Conservation (phyloP, 345 rosid genomes). For the Eucalyptus fibrosa region DNA sequence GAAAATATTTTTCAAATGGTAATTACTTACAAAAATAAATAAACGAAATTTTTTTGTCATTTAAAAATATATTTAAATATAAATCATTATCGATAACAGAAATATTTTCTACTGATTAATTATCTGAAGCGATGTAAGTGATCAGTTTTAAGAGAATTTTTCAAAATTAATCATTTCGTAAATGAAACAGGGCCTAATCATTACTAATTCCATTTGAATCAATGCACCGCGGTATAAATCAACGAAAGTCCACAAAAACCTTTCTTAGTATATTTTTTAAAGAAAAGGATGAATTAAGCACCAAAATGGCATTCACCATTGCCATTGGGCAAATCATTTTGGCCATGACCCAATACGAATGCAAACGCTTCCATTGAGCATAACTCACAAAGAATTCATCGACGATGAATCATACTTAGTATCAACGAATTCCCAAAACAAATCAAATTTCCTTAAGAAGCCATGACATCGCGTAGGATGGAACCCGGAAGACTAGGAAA, state of each 20-base stretch:
- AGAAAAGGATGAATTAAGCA: too few relatives aligned
- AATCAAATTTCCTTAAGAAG: neutral
- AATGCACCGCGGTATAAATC: neutral
- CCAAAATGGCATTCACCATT: neutral
- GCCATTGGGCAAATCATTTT: neutral
- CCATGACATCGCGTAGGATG: fast-evolving
- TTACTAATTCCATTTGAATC: neutral
- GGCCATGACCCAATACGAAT: neutral
- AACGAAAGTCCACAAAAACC: neutral
- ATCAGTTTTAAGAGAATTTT: fast-evolving
- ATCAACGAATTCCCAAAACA: neutral
- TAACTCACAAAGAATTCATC: neutral
- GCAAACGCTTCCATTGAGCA: neutral
- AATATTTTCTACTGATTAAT: neutral
- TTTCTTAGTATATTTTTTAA: neutral
- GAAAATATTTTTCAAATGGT: fast-evolving
- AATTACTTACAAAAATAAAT: neutral
- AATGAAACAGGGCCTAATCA: neutral
- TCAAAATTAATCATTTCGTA: neutral
- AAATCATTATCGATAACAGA: fast-evolving
- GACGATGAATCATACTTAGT: fast-evolving
- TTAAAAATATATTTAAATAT: neutral
- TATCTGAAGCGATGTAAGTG: fast-evolving
- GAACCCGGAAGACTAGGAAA: neutral
- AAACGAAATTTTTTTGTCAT: fast-evolving